Percentiles rank a stretch among this genome's conserved stretches.
phyloP scores from a whole-genome alignment of 805 yeast genomes.

The Yueomyces sinensis region DNA sequence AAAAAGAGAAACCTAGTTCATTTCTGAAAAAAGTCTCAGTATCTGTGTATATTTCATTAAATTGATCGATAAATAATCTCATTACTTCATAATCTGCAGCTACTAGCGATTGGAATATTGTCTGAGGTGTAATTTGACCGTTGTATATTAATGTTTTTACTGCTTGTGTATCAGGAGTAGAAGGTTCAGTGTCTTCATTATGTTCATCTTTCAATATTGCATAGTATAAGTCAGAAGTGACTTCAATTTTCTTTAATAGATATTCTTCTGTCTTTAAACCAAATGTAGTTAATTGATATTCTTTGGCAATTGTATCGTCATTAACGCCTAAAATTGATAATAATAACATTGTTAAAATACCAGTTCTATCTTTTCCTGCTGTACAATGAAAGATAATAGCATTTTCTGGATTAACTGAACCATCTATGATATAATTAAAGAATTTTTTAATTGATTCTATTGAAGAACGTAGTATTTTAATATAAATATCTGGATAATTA shows the following conservation, averaged over 20 bases:
- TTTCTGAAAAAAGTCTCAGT: conserved; percentile 34
- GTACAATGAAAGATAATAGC: conserved; percentile 63
- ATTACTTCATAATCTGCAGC: conserved; percentile 58
- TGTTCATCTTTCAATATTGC: conserved; percentile 10
- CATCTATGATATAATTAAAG: conserved; percentile 43
- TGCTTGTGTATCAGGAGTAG: neutral
- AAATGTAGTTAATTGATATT: conserved; percentile 59
- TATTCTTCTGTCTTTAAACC: conserved; percentile 40
- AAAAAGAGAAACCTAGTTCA: conserved; percentile 30
- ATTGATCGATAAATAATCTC: conserved; percentile 44
- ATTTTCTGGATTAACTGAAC: conserved; percentile 20
- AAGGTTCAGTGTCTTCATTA: neutral
- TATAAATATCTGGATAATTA: conserved; percentile 52
- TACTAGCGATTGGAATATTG: conserved; percentile 47
- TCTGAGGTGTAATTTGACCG: conserved; percentile 19
- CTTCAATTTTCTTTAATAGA: conserved; percentile 17
- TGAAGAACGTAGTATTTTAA: conserved; percentile 41
- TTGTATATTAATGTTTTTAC: conserved; percentile 21
- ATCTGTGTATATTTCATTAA: conserved; percentile 42
- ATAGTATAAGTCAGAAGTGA: conserved; percentile 26
- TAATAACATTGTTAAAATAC: conserved; percentile 56
- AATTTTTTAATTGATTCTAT: conserved; percentile 33
- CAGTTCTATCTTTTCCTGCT: conserved; percentile 83
- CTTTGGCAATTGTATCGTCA: conserved; percentile 49
- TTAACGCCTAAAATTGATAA: conserved; percentile 55